Evolutionary conservation across 2,329 filamentous ascomycete species (phyloP).

Genomic region (Colletotrichum lupini): DNA sequence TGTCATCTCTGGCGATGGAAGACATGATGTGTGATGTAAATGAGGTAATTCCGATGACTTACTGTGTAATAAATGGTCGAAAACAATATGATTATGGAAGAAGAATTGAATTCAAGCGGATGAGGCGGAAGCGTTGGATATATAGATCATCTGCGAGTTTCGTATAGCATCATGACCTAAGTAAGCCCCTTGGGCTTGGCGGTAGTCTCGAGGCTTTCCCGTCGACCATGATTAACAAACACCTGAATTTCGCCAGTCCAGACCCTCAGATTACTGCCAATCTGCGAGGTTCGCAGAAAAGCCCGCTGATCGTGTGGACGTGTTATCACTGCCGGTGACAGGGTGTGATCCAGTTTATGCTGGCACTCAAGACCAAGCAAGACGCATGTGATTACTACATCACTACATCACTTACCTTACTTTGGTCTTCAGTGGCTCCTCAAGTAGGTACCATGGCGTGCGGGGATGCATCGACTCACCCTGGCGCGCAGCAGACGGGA

Average conservation of each 20-base stretch:
- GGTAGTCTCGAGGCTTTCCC: neutral
- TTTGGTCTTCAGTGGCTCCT: too few species aligned
- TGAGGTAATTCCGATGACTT: too few species aligned
- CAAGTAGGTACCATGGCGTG: neutral
- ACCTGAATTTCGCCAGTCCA: neutral
- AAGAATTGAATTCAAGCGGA: neutral
- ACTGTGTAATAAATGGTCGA: neutral
- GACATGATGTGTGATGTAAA: neutral
- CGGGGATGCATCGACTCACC: neutral
- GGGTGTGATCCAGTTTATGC: neutral
- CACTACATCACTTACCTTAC: neutral
- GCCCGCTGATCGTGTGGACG: too few species aligned
- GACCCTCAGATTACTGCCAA: neutral
- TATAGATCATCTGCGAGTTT: neutral
- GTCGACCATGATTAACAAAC: neutral
- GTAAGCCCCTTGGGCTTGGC: neutral
- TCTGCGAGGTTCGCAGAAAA: neutral
- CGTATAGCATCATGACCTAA: neutral
- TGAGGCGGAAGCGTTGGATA: neutral
- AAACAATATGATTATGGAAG: neutral
- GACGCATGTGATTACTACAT: neutral
- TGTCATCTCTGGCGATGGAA: slow-evolving; percentile 1
- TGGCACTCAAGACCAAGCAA: neutral
- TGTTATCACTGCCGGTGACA: too few species aligned
- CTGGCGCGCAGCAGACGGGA: too few species aligned